phyloP scores from a whole-genome alignment of 2,329 filamentous ascomycete species.

The Talaromyces sp. region DNA sequence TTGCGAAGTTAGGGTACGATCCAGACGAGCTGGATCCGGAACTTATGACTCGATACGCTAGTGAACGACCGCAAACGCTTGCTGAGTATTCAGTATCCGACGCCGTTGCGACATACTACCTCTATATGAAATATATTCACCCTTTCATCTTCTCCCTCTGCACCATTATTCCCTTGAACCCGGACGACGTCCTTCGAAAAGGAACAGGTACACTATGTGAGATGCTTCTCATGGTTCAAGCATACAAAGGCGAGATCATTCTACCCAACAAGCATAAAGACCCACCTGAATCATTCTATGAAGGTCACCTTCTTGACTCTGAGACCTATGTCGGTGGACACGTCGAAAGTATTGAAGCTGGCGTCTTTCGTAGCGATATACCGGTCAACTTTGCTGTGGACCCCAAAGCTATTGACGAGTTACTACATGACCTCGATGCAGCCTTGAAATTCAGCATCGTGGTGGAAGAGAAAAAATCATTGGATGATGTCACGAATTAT shows the following conservation, averaged over 20 bases:
- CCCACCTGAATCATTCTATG: constrained; percentile 90
- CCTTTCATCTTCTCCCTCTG: constrained; percentile 98
- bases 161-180: constrained; percentile 89
- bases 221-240: constrained; percentile 99
- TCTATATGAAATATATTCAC: constrained; percentile 99
- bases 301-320: constrained; percentile 91
- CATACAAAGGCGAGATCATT: constrained; percentile 86
- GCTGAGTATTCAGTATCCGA: constrained; percentile 99
- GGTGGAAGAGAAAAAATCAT: constrained; percentile 77
- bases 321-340: constrained; percentile 98
- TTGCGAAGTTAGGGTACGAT: constrained; percentile 96
- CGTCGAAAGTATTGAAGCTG: constrained; percentile 98
- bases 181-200: constrained; percentile 89
- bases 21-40: constrained; percentile 97
- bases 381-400: constrained; percentile 94
- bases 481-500: constrained; percentile 78
- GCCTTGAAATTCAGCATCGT: constrained; percentile 84
- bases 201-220: constrained; percentile 98
- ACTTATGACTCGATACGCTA: constrained; percentile 87
- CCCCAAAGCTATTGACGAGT: constrained; percentile 80
- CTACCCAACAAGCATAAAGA: constrained; percentile 94
- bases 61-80: constrained; percentile 85
- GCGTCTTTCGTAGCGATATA: constrained; percentile 94
- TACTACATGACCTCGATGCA: constrained; percentile 80
- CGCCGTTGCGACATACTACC: constrained; percentile 95